Percentiles rank a stretch among this genome's conserved stretches.
Conservation (phyloP, 1,139 yeast species). For the Tardiomyces depauwii region DNA sequence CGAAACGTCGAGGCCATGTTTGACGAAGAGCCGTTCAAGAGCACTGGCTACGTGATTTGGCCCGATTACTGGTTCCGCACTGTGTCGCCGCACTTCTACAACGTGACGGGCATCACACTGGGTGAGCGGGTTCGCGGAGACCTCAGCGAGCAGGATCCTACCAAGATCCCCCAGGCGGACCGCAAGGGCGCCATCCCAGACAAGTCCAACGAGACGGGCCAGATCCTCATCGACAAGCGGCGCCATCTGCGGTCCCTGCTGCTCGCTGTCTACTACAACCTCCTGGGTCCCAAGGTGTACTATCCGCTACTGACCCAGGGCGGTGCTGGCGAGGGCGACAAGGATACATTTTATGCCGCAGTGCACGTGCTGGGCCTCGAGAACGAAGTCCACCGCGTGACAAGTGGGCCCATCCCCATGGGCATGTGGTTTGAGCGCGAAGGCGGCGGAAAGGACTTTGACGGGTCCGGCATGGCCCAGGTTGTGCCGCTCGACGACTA, state of each 20-base stretch:
- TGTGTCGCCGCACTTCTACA: slow-evolving; percentile 56
- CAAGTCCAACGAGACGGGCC: slow-evolving; percentile 77
- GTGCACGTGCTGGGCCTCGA: slow-evolving; percentile 49
- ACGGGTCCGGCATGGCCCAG: slow-evolving; percentile 68
- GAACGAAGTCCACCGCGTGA: slow-evolving; percentile 22
- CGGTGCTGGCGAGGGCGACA: slow-evolving; percentile 83
- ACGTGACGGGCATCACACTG: slow-evolving; percentile 45
- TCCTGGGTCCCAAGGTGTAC: slow-evolving; percentile 67
- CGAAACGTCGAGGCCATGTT: slow-evolving; percentile 45
- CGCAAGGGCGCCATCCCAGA: slow-evolving; percentile 66
- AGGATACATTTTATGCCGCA: slow-evolving; percentile 79
- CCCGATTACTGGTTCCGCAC: slow-evolving; percentile 79
- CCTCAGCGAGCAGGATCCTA: slow-evolving; percentile 14
- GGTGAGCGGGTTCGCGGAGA: slow-evolving; percentile 33
- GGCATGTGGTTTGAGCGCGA: not conserved
- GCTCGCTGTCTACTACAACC: slow-evolving; percentile 63
- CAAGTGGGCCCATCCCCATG: too few relatives aligned
- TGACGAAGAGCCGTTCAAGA: slow-evolving; percentile 40
- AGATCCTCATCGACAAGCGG: slow-evolving; percentile 54
- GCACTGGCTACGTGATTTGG: slow-evolving; percentile 59
- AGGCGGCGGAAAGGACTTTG: slow-evolving; percentile 28
- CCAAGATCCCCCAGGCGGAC: slow-evolving; percentile 50
- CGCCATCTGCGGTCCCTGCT: slow-evolving; percentile 55
- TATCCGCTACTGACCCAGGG: slow-evolving; percentile 84
- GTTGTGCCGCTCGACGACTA: slow-evolving; percentile 54